Conservation (phyloP, 495 filamentous ascomycete species). For the Penicillium roqueforti region DNA sequence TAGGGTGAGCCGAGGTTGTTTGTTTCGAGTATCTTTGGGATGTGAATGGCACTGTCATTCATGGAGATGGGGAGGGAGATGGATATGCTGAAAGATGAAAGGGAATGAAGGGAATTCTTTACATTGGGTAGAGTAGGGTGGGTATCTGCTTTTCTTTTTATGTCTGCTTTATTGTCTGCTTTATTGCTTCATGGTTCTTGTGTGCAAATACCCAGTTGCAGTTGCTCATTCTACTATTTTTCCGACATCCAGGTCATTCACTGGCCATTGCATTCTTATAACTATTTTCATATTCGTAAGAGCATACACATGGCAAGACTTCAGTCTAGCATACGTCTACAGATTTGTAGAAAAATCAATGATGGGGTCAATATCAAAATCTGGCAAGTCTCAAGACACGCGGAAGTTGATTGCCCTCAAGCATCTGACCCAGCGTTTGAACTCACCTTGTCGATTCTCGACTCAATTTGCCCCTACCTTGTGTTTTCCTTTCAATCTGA, state of each 20-base stretch:
- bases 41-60: not conserved
- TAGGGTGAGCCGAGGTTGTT: not conserved
- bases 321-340: not conserved
- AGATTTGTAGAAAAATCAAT: not conserved
- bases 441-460: not conserved
- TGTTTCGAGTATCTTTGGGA: not conserved
- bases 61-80: not conserved
- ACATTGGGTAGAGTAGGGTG: not conserved
- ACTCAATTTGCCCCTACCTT: not conserved
- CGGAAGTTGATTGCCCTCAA: not conserved
- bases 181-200: slow-evolving; percentile 2
- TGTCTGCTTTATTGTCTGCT: not conserved
- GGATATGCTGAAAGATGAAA: not conserved
- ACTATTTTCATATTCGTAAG: not conserved
- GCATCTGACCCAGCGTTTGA: not conserved
- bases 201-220: slow-evolving; percentile 9
- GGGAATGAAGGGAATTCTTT: too few relatives aligned
- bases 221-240: not conserved
- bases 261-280: not conserved
- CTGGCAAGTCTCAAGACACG: not conserved
- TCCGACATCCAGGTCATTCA: not conserved
- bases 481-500: not conserved
- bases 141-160: not conserved
- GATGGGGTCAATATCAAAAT: not conserved
- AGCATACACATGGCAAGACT: not conserved